phyloP scores from a whole-genome alignment of 2,329 filamentous ascomycete genomes.

The Penicillium sp. region DNA sequence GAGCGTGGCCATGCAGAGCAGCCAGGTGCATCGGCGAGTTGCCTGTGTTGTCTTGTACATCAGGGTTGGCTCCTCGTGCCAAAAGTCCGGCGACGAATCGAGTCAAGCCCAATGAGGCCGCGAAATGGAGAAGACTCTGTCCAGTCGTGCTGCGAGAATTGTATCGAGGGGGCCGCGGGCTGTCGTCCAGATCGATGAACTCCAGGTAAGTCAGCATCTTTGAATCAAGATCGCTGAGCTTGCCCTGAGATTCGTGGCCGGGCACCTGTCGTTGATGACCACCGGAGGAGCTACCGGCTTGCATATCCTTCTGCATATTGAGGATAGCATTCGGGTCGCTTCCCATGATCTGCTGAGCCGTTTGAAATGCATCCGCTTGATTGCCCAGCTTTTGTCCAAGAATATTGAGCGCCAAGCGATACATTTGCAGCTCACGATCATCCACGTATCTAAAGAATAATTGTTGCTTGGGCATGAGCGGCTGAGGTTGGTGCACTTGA shows the following conservation, averaged over 20 bases:
- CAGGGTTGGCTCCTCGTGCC: conserved; percentile 70
- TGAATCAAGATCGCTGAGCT: conserved; percentile 56
- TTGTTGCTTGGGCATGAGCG: conserved; percentile 47
- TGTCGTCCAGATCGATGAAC: conserved; percentile 72
- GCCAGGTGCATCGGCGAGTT: conserved; percentile 81
- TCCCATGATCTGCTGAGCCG: conserved; percentile 47
- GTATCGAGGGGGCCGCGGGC: conserved; percentile 60
- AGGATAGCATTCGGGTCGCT: conserved; percentile 47
- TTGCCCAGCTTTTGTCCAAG: conserved; percentile 46
- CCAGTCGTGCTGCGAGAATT: conserved; percentile 64
- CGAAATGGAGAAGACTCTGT: conserved; percentile 76
- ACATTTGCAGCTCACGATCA: conserved; percentile 47
- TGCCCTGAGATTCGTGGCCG: conserved; percentile 42
- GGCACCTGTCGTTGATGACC: conserved; percentile 45
- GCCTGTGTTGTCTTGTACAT: conserved; percentile 70
- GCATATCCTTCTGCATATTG: conserved; percentile 42
- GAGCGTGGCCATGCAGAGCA: conserved; percentile 67
- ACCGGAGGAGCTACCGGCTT: conserved; percentile 37
- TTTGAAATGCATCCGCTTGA: conserved; percentile 47
- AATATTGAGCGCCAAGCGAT: conserved; percentile 42
- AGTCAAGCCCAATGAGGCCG: conserved; percentile 68
- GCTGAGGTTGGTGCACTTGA: conserved; percentile 42
- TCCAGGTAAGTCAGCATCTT: conserved; percentile 71
- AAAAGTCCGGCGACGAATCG: conserved; percentile 73
- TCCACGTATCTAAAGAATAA: conserved; percentile 65